phyloP scores from a whole-genome alignment of 176 grass and related monocot species.

The Bonia amplexicaulis region DNA sequence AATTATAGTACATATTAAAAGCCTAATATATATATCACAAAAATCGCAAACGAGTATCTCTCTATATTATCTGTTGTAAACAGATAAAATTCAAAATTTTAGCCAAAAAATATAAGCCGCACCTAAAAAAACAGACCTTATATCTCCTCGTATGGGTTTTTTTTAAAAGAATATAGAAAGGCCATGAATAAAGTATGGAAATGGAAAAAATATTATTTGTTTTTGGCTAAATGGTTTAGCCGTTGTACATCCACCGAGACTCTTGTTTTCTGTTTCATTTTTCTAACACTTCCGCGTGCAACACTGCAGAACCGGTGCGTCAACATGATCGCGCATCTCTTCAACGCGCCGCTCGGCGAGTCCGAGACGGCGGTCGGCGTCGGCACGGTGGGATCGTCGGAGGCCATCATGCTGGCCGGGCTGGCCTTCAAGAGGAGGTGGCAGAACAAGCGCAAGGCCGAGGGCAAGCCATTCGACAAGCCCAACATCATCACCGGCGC shows the following conservation, averaged over 20 bases:
- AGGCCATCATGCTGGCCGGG: slow-evolving; percentile 97
- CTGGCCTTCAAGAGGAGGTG: slow-evolving; percentile 91
- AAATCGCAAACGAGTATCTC: too few relatives aligned
- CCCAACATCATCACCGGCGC: slow-evolving; percentile 98
- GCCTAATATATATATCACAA: too few relatives aligned
- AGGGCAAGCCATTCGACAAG: slow-evolving; percentile 91
- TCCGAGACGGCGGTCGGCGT: slow-evolving; percentile 85
- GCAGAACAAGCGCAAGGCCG: slow-evolving; percentile 88
- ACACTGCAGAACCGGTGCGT: slow-evolving; percentile 80
- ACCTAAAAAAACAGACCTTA: too few relatives aligned
- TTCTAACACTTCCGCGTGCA: neutral
- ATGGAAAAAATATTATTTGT: neutral
- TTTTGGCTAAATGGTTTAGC: neutral
- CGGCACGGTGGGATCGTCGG: slow-evolving; percentile 91
- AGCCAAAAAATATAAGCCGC: too few relatives aligned
- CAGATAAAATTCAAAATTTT: too few relatives aligned
- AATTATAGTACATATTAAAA: too few relatives aligned
- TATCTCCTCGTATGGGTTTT: neutral
- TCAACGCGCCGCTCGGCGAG: slow-evolving; percentile 83
- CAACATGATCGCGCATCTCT: slow-evolving; percentile 96
- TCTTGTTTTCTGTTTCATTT: neutral
- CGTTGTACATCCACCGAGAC: neutral
- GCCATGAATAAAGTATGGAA: neutral
- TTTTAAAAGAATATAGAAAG: neutral
- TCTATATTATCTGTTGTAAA: too few relatives aligned